Evolutionary conservation across 768 basidiomycete species (phyloP).

Genomic region (Infundibulicybe gibba): DNA sequence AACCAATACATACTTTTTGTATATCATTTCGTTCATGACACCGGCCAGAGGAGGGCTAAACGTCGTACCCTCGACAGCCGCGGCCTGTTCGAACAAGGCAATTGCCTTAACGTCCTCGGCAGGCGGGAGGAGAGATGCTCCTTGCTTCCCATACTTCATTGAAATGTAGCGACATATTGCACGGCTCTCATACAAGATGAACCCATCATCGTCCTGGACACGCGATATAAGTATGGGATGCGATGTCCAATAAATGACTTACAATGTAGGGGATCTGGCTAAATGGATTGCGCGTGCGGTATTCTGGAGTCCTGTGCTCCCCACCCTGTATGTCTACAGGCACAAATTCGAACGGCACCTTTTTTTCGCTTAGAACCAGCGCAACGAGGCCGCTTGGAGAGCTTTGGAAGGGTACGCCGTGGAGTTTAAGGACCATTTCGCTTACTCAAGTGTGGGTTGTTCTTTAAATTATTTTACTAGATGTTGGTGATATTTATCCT

Average conservation of each 20-base stretch:
- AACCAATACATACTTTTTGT: conserved; percentile 37
- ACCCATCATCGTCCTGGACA: conserved; percentile 58
- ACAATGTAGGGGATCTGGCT: conserved; percentile 54
- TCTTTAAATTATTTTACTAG: too few species aligned
- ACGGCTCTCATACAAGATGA: conserved; percentile 59
- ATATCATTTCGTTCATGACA: conserved; percentile 44
- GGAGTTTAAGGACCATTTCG: conserved; percentile 31
- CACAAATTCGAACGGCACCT: conserved; percentile 42
- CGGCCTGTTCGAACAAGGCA: conserved; percentile 50
- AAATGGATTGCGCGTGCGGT: conserved; percentile 44
- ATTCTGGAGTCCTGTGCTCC: conserved; percentile 34
- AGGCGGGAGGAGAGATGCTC: conserved; percentile 45
- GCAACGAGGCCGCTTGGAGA: conserved; percentile 45
- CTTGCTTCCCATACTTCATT: conserved; percentile 49
- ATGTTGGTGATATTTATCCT: too few species aligned
- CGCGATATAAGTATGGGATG: too few species aligned
- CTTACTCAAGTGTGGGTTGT: too few species aligned
- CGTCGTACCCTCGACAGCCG: conserved; percentile 46
- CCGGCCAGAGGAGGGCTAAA: conserved; percentile 46
- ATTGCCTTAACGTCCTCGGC: conserved; percentile 22
- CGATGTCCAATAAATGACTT: conserved; percentile 4
- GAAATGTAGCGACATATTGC: conserved; percentile 61
- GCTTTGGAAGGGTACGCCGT: conserved; percentile 25
- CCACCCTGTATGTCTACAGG: conserved; percentile 30
- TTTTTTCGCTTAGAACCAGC: conserved; percentile 38